A percentile compares a stretch with the other conserved stretches of the same genome.
These are phyloP conservation scores for Rhododendron simsii DNA, from an alignment of 148 eudicot genomes.

Conservation along the genomic window DNA sequence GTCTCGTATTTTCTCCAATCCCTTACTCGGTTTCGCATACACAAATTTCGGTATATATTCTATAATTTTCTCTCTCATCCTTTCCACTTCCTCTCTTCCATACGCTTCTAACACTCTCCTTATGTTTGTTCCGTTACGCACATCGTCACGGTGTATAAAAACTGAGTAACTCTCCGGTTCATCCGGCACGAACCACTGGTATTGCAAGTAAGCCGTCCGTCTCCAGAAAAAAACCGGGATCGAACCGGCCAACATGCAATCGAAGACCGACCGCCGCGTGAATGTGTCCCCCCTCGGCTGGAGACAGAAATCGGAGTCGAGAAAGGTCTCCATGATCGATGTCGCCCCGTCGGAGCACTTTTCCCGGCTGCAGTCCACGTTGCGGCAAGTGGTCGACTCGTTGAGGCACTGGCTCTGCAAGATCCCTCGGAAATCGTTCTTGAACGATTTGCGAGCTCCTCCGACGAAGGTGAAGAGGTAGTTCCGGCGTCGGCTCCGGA, in stretches of 20 bases:
- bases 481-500: constrained; percentile 31
- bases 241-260: constrained; percentile 58
- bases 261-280: constrained; percentile 47
- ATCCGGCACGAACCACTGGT: constrained; percentile 76
- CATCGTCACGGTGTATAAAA: not conserved
- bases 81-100: not conserved
- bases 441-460: constrained; percentile 19
- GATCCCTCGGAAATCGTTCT: constrained; percentile 31
- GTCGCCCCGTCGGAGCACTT: constrained; percentile 28
- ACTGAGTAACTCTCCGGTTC: constrained; percentile 74
- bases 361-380: constrained; percentile 37
- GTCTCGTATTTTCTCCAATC: not conserved
- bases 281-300: constrained; percentile 59
- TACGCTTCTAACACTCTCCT: not conserved
- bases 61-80: not conserved
- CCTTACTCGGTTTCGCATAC: not conserved
- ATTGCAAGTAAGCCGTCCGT: constrained; percentile 74
- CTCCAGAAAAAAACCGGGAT: constrained; percentile 48
- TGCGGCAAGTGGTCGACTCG: constrained; percentile 22
- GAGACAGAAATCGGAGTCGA: constrained; percentile 45
- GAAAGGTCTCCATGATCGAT: constrained; percentile 22
- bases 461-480: constrained; percentile 37
- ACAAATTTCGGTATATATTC: not conserved
- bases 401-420: constrained; percentile 27
- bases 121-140: not conserved